Conservation (phyloP, 495 filamentous ascomycete genomes). For the Sporormia fimetaria region DNA sequence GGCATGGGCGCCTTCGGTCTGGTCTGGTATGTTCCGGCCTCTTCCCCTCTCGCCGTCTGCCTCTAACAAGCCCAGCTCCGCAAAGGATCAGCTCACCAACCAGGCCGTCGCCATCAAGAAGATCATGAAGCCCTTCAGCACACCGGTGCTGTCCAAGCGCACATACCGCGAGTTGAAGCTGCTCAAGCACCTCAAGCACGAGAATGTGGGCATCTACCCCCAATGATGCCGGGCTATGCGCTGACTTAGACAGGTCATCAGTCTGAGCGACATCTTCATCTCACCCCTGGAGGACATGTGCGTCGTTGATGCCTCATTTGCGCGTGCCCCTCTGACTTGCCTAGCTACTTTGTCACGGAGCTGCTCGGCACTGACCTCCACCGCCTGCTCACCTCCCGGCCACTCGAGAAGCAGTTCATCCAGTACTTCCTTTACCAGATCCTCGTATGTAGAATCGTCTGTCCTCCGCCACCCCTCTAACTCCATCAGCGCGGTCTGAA, state of each 20-base stretch:
- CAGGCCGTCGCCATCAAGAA: slow-evolving; percentile 98
- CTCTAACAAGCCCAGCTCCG: slow-evolving; percentile 52
- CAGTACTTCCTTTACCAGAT: slow-evolving; percentile 99
- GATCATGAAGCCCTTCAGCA: slow-evolving; percentile 99
- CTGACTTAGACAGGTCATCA: slow-evolving; percentile 62
- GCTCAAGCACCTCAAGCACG: slow-evolving; percentile 89
- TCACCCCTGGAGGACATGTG: slow-evolving; percentile 98
- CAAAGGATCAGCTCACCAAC: slow-evolving; percentile 89
- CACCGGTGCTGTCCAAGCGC: slow-evolving; percentile 89
- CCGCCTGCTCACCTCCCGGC: slow-evolving; percentile 85
- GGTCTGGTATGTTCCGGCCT: slow-evolving; percentile 62
- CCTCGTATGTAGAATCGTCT: slow-evolving; percentile 48
- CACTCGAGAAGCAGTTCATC: slow-evolving; percentile 97
- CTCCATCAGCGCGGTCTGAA: slow-evolving; percentile 74
- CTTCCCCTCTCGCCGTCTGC: neutral
- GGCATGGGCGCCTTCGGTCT: slow-evolving; percentile 98
- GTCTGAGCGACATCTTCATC: slow-evolving; percentile 98
- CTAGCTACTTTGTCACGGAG: slow-evolving; percentile 93
- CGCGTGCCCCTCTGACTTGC: slow-evolving; percentile 18
- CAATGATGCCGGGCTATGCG: neutral
- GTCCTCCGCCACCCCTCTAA: slow-evolving; percentile 27
- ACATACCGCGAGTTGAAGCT: slow-evolving; percentile 97
- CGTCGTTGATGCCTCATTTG: slow-evolving; percentile 24
- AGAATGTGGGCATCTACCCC: slow-evolving; percentile 59
- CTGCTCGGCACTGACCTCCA: slow-evolving; percentile 94